These are phyloP conservation scores for Picea sitchensis DNA, from an alignment of 75 land plant genomes.

Conservation along the genomic window DNA sequence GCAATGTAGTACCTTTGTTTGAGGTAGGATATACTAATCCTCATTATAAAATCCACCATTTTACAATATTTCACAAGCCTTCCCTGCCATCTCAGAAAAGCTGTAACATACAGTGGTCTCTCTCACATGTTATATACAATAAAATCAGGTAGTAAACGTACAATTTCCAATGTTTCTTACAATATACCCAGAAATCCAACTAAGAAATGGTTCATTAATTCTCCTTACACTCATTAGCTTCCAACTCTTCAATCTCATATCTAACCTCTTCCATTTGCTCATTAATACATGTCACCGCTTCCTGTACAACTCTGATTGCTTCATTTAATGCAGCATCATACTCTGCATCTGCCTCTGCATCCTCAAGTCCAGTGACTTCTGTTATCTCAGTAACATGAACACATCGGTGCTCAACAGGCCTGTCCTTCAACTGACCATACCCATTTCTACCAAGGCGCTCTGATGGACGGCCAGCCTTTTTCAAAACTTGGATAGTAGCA, in stretches of 20 bases:
- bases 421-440: slow-evolving; percentile 36
- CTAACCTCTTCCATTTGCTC: slow-evolving; percentile 79
- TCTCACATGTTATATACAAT: background rate
- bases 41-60: no score
- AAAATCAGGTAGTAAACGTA: background rate
- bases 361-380: slow-evolving; percentile 75
- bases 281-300: slow-evolving; percentile 68
- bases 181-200: background rate
- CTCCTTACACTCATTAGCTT: background rate
- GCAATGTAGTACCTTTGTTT: no score
- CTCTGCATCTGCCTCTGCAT: slow-evolving; percentile 87
- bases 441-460: slow-evolving; percentile 68
- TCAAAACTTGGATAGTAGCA: slow-evolving; percentile 75
- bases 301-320: slow-evolving; percentile 75
- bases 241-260: slow-evolving; percentile 72
- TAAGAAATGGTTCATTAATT: background rate
- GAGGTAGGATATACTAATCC: no score
- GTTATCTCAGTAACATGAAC: slow-evolving; percentile 69
- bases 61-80: no score
- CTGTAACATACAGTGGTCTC: background rate
- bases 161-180: background rate
- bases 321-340: slow-evolving; percentile 80
- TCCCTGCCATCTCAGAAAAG: background rate
- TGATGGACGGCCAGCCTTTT: slow-evolving; percentile 90
- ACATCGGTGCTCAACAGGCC: slow-evolving; percentile 46